Conservation (phyloP, 352 stramenopile species). For the Plasmopara viticola region DNA sequence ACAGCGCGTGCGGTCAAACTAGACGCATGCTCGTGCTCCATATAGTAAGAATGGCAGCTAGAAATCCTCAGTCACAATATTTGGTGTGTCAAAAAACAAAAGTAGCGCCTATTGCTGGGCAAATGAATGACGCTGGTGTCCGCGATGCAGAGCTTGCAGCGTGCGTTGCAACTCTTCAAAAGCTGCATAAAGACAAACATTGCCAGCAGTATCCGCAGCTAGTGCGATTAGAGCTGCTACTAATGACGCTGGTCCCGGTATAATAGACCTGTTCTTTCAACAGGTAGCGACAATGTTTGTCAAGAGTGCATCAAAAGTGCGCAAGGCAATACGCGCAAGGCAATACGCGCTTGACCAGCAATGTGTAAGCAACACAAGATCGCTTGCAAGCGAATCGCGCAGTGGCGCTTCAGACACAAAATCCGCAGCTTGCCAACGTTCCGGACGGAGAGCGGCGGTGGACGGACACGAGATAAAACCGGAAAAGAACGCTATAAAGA, state of each 20-base stretch:
- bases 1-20: slow-evolving; percentile 64
- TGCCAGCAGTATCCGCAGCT: slow-evolving; percentile 40
- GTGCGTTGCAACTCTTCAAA: slow-evolving; percentile 49
- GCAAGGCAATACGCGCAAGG: slow-evolving; percentile 50
- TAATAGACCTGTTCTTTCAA: slow-evolving; percentile 40
- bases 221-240: slow-evolving; percentile 51
- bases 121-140: slow-evolving; percentile 21
- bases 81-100: too few relatives aligned
- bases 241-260: slow-evolving; percentile 55
- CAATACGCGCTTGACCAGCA: slow-evolving; percentile 67
- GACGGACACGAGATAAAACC: slow-evolving; percentile 27
- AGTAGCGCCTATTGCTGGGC: too few relatives aligned
- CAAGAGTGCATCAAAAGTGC: slow-evolving; percentile 17
- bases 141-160: slow-evolving; percentile 46
- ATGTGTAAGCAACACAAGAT: slow-evolving; percentile 78
- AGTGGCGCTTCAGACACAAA: slow-evolving; percentile 46
- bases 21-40: slow-evolving; percentile 64
- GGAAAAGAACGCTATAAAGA: slow-evolving; percentile 18
- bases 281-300: slow-evolving; percentile 33
- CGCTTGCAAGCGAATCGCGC: slow-evolving; percentile 59
- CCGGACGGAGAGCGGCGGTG: slow-evolving; percentile 39
- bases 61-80: too few relatives aligned
- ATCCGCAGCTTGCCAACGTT: slow-evolving; percentile 56
- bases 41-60: slow-evolving; percentile 11
- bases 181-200: slow-evolving; percentile 41